Base-by-base conservation (phyloP, 768 basidiomycete species). In the Antrodiella citrinella region DNA sequence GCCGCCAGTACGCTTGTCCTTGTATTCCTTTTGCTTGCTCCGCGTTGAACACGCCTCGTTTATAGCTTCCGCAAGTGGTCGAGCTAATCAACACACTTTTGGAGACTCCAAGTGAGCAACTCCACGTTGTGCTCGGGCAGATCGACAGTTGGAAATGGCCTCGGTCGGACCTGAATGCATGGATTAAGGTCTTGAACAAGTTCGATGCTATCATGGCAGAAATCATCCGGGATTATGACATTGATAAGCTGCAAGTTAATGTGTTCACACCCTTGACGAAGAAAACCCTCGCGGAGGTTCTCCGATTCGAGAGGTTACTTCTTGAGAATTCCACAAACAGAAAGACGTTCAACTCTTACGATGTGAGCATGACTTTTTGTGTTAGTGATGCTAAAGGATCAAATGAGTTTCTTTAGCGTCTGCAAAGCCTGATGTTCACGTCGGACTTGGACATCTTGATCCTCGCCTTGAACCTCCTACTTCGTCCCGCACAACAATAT, bases 281-380 rank as follows among this genome's bases (percentile, higher is more conserved):
- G 73, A 76, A 76, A 51, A 72, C 81, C 2, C 64, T 97, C 11
- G 80, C 83, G 54, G 84, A 87, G 63, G 85, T 99, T 56, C 78
- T 99, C 53, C 76, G 82, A 57, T 93, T 99, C 56, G 83, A 92
- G 70, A 78, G 89, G 54, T 69, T 98, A 35, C 70, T 99, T 47
- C 73, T 99, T 60, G 96, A 98, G 70, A 96, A 97, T 66, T 95
- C 93, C 44, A 99, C 96, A 38, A 98, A 95, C 65, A 75, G 96
- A 61, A 98, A 97, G 72, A 88, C 93, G 51, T 99, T 86, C 69
- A 84, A 80, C 53, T 95, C 92, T 3, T 99, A 96, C 67, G 96
- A 99, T 65, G 95, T 98, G 68, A 68, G 92, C 72, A n/a, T 44
- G 48, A 48, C 48, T 19, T 45, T 43, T 50, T 48, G 47, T 38